Percentiles rank a stretch among this genome's conserved stretches.
Evolutionary conservation across 345 rosid species (phyloP).

Genomic region (Hibiscus mutabilis): DNA sequence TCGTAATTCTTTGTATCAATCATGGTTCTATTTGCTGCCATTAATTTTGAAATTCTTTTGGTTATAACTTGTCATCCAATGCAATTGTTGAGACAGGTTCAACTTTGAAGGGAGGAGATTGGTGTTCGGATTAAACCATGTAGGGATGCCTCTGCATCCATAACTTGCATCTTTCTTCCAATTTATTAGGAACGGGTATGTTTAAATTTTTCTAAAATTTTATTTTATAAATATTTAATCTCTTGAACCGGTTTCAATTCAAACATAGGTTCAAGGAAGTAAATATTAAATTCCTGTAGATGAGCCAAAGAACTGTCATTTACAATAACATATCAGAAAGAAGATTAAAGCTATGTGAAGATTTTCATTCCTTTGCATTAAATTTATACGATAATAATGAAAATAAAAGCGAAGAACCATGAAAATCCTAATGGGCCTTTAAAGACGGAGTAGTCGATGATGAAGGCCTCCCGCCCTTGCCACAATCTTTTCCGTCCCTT

Average conservation of each 20-base stretch:
- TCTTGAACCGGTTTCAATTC: no score
- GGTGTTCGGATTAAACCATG: no score
- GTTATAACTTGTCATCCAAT: not conserved
- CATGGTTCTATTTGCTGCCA: not conserved
- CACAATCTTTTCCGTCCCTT: constrained; percentile 50
- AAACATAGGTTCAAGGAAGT: not conserved
- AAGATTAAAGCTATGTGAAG: not conserved
- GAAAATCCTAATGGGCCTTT: constrained; percentile 22
- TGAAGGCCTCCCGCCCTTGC: constrained; percentile 18
- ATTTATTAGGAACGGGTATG: no score
- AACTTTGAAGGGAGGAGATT: no score
- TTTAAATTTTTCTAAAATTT: no score
- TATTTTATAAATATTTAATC: no score
- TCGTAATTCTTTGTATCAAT: not conserved
- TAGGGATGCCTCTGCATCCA: no score
- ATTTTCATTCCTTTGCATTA: not conserved
- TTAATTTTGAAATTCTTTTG: not conserved
- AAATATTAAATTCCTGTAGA: not conserved
- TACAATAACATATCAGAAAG: not conserved
- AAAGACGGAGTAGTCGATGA: constrained; percentile 27
- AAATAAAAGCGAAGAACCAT: not conserved
- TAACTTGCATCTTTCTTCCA: no score
- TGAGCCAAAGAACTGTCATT: not conserved
- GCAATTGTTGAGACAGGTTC: not conserved
- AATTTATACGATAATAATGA: not conserved